Base-by-base conservation (phyloP, 192 early-diverging fungal species). In the Backusella luteola region DNA sequence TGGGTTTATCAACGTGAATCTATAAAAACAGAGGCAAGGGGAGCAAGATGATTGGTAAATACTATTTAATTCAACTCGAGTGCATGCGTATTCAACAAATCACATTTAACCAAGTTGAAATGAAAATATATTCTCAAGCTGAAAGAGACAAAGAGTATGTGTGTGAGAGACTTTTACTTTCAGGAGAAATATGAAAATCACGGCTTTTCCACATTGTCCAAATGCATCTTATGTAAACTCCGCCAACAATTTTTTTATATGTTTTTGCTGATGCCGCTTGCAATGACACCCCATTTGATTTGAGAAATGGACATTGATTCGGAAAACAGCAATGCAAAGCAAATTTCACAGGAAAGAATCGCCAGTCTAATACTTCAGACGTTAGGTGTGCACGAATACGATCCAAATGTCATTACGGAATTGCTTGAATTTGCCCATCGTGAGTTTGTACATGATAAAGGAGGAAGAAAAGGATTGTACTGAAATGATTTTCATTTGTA, bases 391-490 rank as follows among this genome's bases (percentile, higher is more conserved):
- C 86, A 93, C 35, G 94, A 97, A 74, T 96, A 93, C 79, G 95
- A 97, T 71, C 94, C 95, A 17, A 89, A 92, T 79, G 96, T 97
- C n/a, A 90, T 97, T 29, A 92, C 94, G 49, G 95, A 95, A 77
- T 78, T 98, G 63, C 86, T 97, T n/a, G 96, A 99, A 82, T 97
- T 97, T 83, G 90, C 94, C 41, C 93, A 97, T 84, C 83, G 94
- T 94, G 84, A 44, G 87, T 84, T 63, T 12, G 23, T 12, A 63
- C 12, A 26, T 14, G 23, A 12, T 63, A 9, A 29, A 4, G 7
- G 11, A 14, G 23, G 12, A 26, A 63, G 7, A 63, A 29, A 7
- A 12, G 12, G 23, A 63, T 26, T 52, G 17, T 26, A 49, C n/a
- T 39, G 21, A 23, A 32, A 9, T 66, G 15, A 34, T 26, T 73